Conservation (phyloP, 257 asterid species). For the Anisodus acutangulus region DNA sequence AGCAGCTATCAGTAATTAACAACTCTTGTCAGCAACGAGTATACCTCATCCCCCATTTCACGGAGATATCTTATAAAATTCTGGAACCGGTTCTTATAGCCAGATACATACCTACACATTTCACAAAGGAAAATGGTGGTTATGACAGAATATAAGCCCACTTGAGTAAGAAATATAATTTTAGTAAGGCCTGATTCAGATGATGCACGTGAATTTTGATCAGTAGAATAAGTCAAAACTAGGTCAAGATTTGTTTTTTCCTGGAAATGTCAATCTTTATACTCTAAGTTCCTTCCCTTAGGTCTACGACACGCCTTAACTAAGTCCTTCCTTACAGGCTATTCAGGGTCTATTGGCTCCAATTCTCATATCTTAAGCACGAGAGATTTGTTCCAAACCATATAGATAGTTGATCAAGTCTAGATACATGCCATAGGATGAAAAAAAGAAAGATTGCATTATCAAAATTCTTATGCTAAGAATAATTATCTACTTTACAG, state of each 20-base stretch:
- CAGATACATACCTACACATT: slow-evolving; percentile 86
- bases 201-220: background rate
- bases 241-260: background rate
- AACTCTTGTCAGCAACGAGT: slow-evolving; percentile 26
- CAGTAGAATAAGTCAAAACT: background rate
- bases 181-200: background rate
- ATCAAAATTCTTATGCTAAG: background rate
- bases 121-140: slow-evolving; percentile 33
- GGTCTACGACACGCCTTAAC: background rate
- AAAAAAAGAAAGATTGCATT: too few relatives aligned
- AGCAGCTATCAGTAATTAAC: slow-evolving; percentile 6
- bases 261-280: slow-evolving; percentile 4
- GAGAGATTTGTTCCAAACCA: too few relatives aligned
- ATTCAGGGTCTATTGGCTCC: too few relatives aligned
- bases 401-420: too few relatives aligned
- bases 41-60: slow-evolving; percentile 99
- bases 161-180: background rate
- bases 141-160: background rate
- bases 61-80: slow-evolving; percentile 92
- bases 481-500: background rate
- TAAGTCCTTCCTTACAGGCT: too few relatives aligned
- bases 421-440: too few relatives aligned
- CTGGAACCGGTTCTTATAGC: slow-evolving; percentile 97
- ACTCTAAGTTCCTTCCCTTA: background rate
- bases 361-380: too few relatives aligned